Base-by-base conservation (phyloP, 169 alveolate species). In the Plasmodium yoelii region DNA sequence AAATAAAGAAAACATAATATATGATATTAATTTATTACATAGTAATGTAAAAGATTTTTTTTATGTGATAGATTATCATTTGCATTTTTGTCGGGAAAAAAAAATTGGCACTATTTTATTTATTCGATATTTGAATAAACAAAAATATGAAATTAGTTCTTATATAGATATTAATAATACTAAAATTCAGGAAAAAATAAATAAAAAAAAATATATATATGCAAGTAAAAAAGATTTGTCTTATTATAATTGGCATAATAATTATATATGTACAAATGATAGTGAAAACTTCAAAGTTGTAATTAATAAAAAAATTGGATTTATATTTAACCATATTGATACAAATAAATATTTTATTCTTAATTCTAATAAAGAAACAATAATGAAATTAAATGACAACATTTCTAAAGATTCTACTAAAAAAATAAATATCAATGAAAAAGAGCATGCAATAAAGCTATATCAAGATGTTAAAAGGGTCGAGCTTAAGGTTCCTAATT, bases 241-340 rank as follows among this genome's bases (percentile, higher is more conserved):
- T 51, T 80, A 80, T 18, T 80, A 65, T 22, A 80, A 80, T 12
- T 80, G 90, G 90, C 69, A 80, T 44, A 80, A 80, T 47, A 80
- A 80, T 53, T 80, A 80, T 69, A 68, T 57, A 24, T 80, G 82
- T 24, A 80, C 90, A 28, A 80, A 80, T 56, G 56, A 51, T 47
- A 80, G 80, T 59, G 90, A 53, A 53, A 80, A 80, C 55, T 80
- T 51, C 47, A 63, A 80, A 69, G 65, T 80, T 8, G 53, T 80
- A 5, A 70, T 80, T 24, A 80, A 80, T 60, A 80, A 80, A 67
- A 67, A 60, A 65, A 59, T 65, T n/a, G 90, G 90, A 28, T 46
- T 80, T 24, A 53, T 80, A 19, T 80, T 80, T 80, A 80, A 80
- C 46, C 75, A 80, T 59, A 80, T 9, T 1, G 22, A 63, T 26